Conservation (phyloP, 179 eudicot species). For the Gypsophila paniculata region DNA sequence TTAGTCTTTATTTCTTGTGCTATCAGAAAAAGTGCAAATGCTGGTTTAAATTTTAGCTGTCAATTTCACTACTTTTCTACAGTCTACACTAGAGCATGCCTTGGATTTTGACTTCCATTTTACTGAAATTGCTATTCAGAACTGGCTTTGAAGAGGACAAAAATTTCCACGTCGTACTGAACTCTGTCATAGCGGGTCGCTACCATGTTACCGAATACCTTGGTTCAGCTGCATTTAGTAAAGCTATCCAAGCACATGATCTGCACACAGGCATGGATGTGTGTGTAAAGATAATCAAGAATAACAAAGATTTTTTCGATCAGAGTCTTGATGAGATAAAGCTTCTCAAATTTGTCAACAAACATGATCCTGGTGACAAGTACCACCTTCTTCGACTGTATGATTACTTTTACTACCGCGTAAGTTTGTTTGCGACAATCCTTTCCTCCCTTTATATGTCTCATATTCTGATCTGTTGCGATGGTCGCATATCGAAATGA, state of each 20-base stretch:
- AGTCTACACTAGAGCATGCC: constrained; percentile 10
- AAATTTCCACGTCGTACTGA: constrained; percentile 79
- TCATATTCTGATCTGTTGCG: not conserved
- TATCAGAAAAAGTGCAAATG: constrained; percentile 10
- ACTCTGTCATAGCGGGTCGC: constrained; percentile 88
- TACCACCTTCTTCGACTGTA: constrained; percentile 86
- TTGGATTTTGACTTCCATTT: constrained; percentile 20
- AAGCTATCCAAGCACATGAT: constrained; percentile 99
- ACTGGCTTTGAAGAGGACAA: constrained; percentile 99
- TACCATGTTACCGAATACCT: constrained; percentile 89
- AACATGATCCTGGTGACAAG: constrained; percentile 89
- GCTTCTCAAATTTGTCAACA: constrained; percentile 90
- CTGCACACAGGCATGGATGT: constrained; percentile 96
- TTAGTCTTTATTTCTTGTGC: not conserved
- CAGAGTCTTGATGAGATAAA: constrained; percentile 99
- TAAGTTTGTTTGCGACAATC: constrained; percentile 36
- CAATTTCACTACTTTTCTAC: not conserved
- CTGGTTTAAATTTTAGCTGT: not conserved
- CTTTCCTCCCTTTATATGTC: not conserved
- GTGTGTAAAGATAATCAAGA: constrained; percentile 94
- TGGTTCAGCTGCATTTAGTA: constrained; percentile 98
- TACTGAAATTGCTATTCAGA: constrained; percentile 38
- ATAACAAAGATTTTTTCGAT: constrained; percentile 96
- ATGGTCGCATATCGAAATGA: not conserved
- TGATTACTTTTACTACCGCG: constrained; percentile 95